Base-by-base conservation (phyloP, 2,329 filamentous ascomycete genomes). In the Fusarium secorum region DNA sequence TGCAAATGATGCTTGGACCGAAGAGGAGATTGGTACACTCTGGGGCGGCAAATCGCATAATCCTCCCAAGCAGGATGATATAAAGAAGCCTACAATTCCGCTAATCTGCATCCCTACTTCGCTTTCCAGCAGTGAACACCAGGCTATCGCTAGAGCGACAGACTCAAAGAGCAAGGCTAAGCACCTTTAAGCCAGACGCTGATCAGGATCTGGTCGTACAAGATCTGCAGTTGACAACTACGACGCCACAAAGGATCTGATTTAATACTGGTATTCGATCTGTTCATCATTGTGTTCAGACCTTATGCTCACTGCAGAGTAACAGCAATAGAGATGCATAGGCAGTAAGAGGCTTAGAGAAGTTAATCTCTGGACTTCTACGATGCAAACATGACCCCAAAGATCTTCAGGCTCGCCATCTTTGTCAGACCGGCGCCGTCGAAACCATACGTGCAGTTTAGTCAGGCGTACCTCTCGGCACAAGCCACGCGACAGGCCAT, bases 401-500 rank as follows among this genome's bases (percentile, higher is more conserved):
- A 8, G 64, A 68, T 35, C 45, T 68, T 1, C 45, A 63, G 1
- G 56, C 63, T 28, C 65, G 51, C 4, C 51, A 67, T 39, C 13
- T 66, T 11, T 68, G 63, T 14, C 57, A 68, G 1, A 32, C 28
- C n/a, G 51, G 51, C 6, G 63, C 57, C 11, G 18, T 57, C 0
- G 46, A 68, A 35, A 45, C 63, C 11, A 62, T 68, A 51, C 51
- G 58, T 14, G 65, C 65, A 0, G 63, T 68, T 7, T 67, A 63
- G 7, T 57, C 42, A 8, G 63, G 65, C 3, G 56, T 63, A 3
- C 51, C 63, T 8, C 14, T 68, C 8, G 51, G 65, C 9, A 63
- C 65, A 8, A 68, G 63, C 7, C 63, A 68, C 6, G 57, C 65
- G 10, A 68, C 63, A n/a, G 65, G 63, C 1, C 65, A 68, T 30